A percentile compares a stretch with the other conserved stretches of the same genome.
phyloP scores from a whole-genome alignment of 306 rosid species.

The Citrullus colocynthis region DNA sequence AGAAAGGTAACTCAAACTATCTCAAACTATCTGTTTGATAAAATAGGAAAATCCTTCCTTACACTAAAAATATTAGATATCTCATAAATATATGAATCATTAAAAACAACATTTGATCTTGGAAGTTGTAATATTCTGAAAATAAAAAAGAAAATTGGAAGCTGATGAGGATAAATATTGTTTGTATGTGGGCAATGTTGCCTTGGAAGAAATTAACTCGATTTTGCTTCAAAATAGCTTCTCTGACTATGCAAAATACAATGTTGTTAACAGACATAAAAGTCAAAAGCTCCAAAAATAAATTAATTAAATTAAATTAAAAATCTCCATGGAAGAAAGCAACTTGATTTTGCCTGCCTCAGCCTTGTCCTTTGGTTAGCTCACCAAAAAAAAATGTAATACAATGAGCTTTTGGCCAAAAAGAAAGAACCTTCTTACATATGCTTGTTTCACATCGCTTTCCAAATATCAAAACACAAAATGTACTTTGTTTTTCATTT shows the following conservation, averaged over 20 bases:
- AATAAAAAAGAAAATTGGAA: background rate
- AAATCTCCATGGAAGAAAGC: background rate
- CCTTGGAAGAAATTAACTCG: background rate
- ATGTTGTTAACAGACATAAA: background rate
- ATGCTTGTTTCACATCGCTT: background rate
- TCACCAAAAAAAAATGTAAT: background rate
- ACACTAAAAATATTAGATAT: background rate
- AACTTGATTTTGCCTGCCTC: background rate
- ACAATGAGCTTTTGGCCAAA: background rate
- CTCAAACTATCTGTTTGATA: no score
- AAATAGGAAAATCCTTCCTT: background rate
- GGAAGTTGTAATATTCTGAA: background rate
- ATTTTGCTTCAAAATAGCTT: background rate
- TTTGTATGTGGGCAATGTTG: background rate
- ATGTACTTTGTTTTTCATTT: background rate
- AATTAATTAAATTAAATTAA: background rate
- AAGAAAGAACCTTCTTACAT: background rate
- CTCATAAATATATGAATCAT: background rate
- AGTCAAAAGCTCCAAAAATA: background rate
- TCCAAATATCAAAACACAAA: background rate
- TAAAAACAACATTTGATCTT: background rate
- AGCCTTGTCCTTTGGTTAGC: background rate
- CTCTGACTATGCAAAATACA: background rate
- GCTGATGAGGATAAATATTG: background rate
- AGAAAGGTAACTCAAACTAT: no score